Evolutionary conservation across 2,329 filamentous ascomycete species (phyloP).

Genomic region (Colletotrichum gigasporum): DNA sequence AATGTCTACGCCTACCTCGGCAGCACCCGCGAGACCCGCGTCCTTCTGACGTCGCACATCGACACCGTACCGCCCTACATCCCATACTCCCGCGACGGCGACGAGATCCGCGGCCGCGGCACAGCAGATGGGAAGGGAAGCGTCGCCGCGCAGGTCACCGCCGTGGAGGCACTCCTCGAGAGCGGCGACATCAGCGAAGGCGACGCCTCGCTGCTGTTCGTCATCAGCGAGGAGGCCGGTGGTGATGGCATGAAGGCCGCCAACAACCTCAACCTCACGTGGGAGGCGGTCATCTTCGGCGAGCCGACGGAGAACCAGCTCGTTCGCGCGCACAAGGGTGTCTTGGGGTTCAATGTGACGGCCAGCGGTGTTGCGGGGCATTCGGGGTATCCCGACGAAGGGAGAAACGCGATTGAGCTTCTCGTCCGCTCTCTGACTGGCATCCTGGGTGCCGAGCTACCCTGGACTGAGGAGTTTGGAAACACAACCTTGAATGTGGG

Average conservation of each 20-base stretch:
- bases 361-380: conserved; percentile 83
- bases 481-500: conserved; percentile 93
- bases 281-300: conserved; percentile 84
- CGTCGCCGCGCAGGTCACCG: conserved; percentile 78
- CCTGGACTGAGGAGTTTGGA: conserved; percentile 80
- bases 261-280: conserved; percentile 45
- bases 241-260: conserved; percentile 79
- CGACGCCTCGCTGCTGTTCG: conserved; percentile 70
- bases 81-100: conserved; percentile 68
- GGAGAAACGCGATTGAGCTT: conserved; percentile 84
- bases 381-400: conserved; percentile 91
- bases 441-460: conserved; percentile 75
- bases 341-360: conserved; percentile 71
- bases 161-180: conserved; percentile 64
- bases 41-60: conserved; percentile 82
- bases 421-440: conserved; percentile 75
- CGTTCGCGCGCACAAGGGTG: conserved; percentile 92
- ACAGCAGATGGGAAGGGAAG: conserved; percentile 76
- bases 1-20: conserved; percentile 79
- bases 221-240: conserved; percentile 83
- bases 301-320: conserved; percentile 92
- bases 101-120: conserved; percentile 75
- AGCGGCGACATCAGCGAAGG: conserved; percentile 49
- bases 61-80: conserved; percentile 81
- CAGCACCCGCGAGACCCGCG: conserved; percentile 57